Base-by-base conservation (phyloP, 108 stramenopile genomes). In the Conticribra guillardii region DNA sequence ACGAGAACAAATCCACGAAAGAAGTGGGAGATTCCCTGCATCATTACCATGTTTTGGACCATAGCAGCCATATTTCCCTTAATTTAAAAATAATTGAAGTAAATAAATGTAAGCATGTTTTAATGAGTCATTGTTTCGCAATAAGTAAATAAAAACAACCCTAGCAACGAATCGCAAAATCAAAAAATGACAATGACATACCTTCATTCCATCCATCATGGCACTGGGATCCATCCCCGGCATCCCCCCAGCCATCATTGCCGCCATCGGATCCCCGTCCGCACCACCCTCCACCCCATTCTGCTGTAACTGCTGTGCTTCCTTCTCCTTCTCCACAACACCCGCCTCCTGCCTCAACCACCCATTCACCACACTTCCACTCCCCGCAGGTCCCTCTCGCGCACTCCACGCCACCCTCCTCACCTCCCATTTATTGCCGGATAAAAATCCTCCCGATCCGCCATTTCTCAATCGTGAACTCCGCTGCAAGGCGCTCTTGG, bases 21-120 rank as follows among this genome's bases (percentile, higher is more conserved):
- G 74, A 99, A 99, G 73, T 94, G 92, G 31, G 85, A 85, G 51
- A 98, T 96, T n/a, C 93, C 95, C 58, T 93, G 92, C 97, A 98
- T 98, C 97, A 99, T 98, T 60, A 97, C 93, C 96, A 99, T 98
- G 65, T 99, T 98, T 60, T 98, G 98, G 0, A 98, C 88, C 93
- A 98, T 97, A 53, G 95, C 96, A 3, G 88, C 90, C 86, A 97
- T 96, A 53, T 97, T 93, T 31, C 96, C 96, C 74, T 95, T 92
- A 86, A 96, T n/a, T n/a, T n/a, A n/a, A n/a, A n/a, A n/a, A n/a
- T n/a, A n/a, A n/a, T n/a, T n/a, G n/a, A n/a, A n/a, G n/a, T n/a
- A n/a, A n/a, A n/a, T n/a, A n/a, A n/a, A n/a, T n/a, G n/a, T n/a
- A n/a, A 45, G 79, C 81, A 44, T 87, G 86, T 82, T 61, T 2